Conservation (phyloP, 2,329 filamentous ascomycete species). For the Aspergillus oerlinghausenensis region DNA sequence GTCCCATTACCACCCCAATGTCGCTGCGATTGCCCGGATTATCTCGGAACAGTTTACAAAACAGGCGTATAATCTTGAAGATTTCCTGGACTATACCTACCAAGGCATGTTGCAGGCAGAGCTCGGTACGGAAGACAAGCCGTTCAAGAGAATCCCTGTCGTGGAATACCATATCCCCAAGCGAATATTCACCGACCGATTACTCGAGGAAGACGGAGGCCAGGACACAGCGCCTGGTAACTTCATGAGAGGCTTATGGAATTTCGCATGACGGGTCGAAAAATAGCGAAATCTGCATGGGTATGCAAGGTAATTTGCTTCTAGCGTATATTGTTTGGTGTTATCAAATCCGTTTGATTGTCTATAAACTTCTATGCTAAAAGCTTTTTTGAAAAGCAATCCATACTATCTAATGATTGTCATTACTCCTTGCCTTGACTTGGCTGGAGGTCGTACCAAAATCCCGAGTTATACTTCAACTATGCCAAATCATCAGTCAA, state of each 20-base stretch:
- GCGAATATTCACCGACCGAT: conserved; percentile 59
- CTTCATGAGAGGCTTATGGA: conserved; percentile 36
- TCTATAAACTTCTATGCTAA: neutral
- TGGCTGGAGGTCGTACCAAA: neutral
- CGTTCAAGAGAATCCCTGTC: conserved; percentile 78
- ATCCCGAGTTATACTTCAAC: neutral
- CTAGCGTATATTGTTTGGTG: neutral
- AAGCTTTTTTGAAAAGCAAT: neutral
- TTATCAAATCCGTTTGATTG: neutral
- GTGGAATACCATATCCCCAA: conserved; percentile 94
- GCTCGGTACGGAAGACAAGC: conserved; percentile 59
- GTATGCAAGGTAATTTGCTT: conserved; percentile 1
- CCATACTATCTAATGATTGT: conserved; percentile 2
- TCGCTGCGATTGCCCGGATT: conserved; percentile 89
- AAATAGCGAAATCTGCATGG: neutral
- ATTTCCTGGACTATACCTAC: conserved; percentile 95
- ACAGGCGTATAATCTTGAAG: conserved; percentile 88
- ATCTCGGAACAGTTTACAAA: conserved; percentile 97
- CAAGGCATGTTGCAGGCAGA: conserved; percentile 72
- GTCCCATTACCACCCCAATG: conserved; percentile 93
- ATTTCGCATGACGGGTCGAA: conserved; percentile 23
- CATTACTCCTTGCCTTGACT: neutral
- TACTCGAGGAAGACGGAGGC: conserved; percentile 38
- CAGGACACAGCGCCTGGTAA: conserved; percentile 34
- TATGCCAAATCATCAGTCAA: neutral